These are phyloP conservation scores for Ganoderma lucidum DNA, from an alignment of 1,284 basidiomycete genomes.

Conservation along the genomic window DNA sequence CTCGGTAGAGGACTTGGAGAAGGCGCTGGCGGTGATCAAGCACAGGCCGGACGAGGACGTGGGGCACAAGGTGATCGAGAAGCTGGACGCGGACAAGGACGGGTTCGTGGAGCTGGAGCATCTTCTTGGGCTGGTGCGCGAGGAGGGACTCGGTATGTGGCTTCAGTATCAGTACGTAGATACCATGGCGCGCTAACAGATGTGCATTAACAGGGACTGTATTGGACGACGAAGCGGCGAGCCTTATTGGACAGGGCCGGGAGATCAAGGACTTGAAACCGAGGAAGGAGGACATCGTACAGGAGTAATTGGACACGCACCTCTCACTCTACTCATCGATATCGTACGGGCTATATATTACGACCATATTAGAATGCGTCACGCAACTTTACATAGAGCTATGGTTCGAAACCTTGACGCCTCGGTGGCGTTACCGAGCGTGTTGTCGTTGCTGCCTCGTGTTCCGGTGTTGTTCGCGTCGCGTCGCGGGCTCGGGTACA, in stretches of 20 bases:
- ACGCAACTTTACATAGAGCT: neutral
- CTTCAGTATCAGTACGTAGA: too few relatives aligned
- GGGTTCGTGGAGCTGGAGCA: constrained; percentile 92
- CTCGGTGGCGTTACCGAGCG: neutral
- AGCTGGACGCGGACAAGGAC: constrained; percentile 96
- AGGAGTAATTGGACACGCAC: constrained; percentile 57
- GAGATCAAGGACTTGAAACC: constrained; percentile 79
- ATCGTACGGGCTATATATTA: constrained; percentile 31
- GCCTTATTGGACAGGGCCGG: constrained; percentile 75
- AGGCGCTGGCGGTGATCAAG: constrained; percentile 93
- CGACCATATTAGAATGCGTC: constrained; percentile 5
- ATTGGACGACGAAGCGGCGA: constrained; percentile 77
- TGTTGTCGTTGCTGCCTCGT: constrained; percentile 4
- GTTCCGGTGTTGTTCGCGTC: neutral
- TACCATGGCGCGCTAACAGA: neutral
- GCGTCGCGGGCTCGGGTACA: neutral
- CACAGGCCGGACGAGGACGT: constrained; percentile 93
- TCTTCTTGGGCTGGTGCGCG: constrained; percentile 79
- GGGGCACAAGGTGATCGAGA: constrained; percentile 90
- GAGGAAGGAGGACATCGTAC: constrained; percentile 88
- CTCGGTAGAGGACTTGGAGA: constrained; percentile 88
- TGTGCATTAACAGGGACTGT: constrained; percentile 60
- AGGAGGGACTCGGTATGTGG: constrained; percentile 76
- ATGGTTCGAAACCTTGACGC: neutral
- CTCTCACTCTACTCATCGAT: constrained; percentile 21